phyloP scores from a whole-genome alignment of 1,284 basidiomycete species.

The Hypsizygus ulmarius region DNA sequence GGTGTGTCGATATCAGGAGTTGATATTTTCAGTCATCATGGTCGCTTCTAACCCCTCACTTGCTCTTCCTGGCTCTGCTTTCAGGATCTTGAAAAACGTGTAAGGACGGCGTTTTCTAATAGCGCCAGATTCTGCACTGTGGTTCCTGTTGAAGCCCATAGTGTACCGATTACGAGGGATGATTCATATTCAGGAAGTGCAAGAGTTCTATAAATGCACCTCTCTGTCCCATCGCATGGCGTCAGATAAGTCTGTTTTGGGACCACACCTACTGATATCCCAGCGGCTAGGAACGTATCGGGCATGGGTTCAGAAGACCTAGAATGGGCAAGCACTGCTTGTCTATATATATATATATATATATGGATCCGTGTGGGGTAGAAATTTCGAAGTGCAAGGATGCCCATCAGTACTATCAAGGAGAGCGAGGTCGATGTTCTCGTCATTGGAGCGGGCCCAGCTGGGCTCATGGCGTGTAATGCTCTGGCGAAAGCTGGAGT shows the following conservation, averaged over 20 bases:
- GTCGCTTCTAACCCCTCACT: neutral
- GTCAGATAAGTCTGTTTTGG: too few relatives aligned
- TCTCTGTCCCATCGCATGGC: too few relatives aligned
- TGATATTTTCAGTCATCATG: neutral
- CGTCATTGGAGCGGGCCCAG: conserved; percentile 48
- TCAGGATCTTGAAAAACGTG: conserved; percentile 7
- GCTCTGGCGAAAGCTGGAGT: conserved; percentile 59
- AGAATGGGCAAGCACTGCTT: too few relatives aligned
- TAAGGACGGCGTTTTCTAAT: conserved; percentile 1
- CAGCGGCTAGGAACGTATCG: too few relatives aligned
- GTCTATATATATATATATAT: too few relatives aligned
- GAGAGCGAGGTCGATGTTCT: conserved; percentile 51
- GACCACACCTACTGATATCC: too few relatives aligned
- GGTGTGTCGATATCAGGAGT: neutral
- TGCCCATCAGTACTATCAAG: conserved; percentile 26
- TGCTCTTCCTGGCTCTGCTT: neutral
- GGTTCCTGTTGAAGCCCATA: conserved; percentile 17
- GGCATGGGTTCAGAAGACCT: too few relatives aligned
- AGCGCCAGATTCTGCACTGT: conserved; percentile 4
- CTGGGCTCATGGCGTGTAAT: conserved; percentile 58
- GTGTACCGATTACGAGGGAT: neutral
- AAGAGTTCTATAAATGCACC: too few relatives aligned
- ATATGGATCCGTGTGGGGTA: neutral
- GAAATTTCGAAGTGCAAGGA: conserved; percentile 1
- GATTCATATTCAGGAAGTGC: too few relatives aligned